Conservation (phyloP, 2,329 filamentous ascomycete genomes). For the Claviceps arundinis region DNA sequence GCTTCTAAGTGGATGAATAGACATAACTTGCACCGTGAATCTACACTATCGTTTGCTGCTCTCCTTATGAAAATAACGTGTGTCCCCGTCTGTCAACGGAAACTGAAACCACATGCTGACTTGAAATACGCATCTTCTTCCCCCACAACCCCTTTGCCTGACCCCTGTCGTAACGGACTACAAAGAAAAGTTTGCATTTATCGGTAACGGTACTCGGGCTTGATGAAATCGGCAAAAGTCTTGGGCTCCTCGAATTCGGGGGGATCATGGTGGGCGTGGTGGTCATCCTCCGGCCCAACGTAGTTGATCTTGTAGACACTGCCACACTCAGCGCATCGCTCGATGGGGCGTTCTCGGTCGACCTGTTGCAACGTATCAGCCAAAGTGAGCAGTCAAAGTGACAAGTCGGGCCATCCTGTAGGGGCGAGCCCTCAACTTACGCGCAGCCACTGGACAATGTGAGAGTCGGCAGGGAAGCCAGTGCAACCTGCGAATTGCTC, state of each 20-base stretch:
- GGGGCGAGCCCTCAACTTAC: conserved; percentile 37
- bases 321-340: conserved; percentile 95
- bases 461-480: conserved; percentile 82
- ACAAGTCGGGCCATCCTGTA: background rate
- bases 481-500: conserved; percentile 98
- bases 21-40: conserved; percentile 22
- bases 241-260: conserved; percentile 73
- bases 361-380: conserved; percentile 38
- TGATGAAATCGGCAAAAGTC: conserved; percentile 92
- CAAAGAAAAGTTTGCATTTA: conserved; percentile 16
- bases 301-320: conserved; percentile 98
- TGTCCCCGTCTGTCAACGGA: conserved; percentile 9
- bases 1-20: conserved; percentile 23
- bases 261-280: conserved; percentile 44
- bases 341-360: conserved; percentile 76
- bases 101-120: conserved; percentile 10
- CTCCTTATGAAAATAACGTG: conserved; percentile 10
- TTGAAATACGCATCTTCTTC: conserved; percentile 10
- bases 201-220: conserved; percentile 80
- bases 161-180: conserved; percentile 4
- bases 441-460: conserved; percentile 80
- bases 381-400: background rate
- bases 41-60: conserved; percentile 22
- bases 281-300: conserved; percentile 67
- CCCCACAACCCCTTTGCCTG: background rate